Percentiles rank a stretch among this genome's conserved stretches.
phyloP scores from a whole-genome alignment of 2,329 filamentous ascomycete species.

The Bipolaris zeicola region DNA sequence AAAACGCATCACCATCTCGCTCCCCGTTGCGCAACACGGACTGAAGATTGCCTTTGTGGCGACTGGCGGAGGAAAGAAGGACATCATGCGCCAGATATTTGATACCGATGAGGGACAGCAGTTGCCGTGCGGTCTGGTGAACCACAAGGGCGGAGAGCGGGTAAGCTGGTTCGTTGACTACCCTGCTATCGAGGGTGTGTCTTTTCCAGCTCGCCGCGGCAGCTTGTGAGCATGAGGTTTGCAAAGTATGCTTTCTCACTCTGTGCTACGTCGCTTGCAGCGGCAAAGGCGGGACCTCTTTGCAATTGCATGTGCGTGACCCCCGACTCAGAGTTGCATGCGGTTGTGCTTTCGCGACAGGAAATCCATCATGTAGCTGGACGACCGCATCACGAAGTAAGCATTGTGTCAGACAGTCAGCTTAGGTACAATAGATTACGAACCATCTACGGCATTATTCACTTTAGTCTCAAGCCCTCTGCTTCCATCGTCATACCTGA shows the following conservation, averaged over 20 bases:
- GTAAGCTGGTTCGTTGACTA: slow-evolving; percentile 96
- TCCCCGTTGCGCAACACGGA: slow-evolving; percentile 88
- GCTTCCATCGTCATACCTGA: background rate
- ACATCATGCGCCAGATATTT: slow-evolving; percentile 90
- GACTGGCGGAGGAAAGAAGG: slow-evolving; percentile 87
- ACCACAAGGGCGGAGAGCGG: slow-evolving; percentile 80
- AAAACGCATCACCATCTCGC: slow-evolving; percentile 85
- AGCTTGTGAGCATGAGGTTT: slow-evolving; percentile 56
- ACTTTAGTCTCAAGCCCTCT: background rate
- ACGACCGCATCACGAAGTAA: slow-evolving; percentile 27
- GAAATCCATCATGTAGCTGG: slow-evolving; percentile 26
- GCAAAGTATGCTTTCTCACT: background rate
- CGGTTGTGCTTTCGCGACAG: slow-evolving; percentile 35
- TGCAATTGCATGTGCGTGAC: slow-evolving; percentile 8
- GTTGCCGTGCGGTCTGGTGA: slow-evolving; percentile 86
- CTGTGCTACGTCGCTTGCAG: background rate
- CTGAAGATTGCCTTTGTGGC: slow-evolving; percentile 89
- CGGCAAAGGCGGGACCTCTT: background rate
- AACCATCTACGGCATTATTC: slow-evolving; percentile 7
- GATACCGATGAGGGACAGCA: slow-evolving; percentile 72
- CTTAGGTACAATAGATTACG: slow-evolving; percentile 32
- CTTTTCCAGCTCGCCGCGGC: slow-evolving; percentile 73
- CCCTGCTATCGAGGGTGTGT: slow-evolving; percentile 82
- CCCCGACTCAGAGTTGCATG: slow-evolving; percentile 7
- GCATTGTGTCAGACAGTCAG: slow-evolving; percentile 30